phyloP scores from a whole-genome alignment of 1,284 basidiomycete genomes.

The Microbotryomycetes sp. region DNA sequence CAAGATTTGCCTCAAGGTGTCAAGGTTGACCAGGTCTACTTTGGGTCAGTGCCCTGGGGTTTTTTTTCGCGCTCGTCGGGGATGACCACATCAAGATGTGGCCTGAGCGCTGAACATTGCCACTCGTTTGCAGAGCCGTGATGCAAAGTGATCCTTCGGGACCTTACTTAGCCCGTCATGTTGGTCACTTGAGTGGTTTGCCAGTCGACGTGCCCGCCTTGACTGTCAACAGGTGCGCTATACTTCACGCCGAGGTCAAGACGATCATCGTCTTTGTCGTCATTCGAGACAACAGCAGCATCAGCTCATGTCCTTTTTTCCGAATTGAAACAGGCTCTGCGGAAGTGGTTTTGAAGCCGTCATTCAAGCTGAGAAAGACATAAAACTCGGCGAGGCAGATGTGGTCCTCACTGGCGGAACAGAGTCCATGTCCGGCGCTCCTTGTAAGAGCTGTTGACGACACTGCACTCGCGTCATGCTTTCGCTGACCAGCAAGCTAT shows the following conservation, averaged over 20 bases:
- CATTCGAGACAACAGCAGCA: background rate
- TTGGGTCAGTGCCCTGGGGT: constrained; percentile 41
- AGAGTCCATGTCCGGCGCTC: constrained; percentile 94
- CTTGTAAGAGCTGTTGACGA: constrained; percentile 47
- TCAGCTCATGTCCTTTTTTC: background rate
- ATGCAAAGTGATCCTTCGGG: constrained; percentile 57
- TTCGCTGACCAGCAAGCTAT: background rate
- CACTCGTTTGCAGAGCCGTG: constrained; percentile 40
- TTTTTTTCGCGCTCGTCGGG: background rate
- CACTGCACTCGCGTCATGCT: background rate
- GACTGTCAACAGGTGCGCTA: constrained; percentile 48
- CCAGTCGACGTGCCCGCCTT: constrained; percentile 50
- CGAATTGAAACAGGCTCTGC: constrained; percentile 67
- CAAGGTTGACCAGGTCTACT: constrained; percentile 48
- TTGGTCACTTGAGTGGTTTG: constrained; percentile 75
- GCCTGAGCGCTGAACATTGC: background rate
- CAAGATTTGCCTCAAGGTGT: constrained; percentile 46
- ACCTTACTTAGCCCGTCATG: constrained; percentile 91
- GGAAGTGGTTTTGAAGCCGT: constrained; percentile 92
- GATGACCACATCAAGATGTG: background rate
- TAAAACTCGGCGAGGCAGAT: constrained; percentile 75
- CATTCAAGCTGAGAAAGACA: constrained; percentile 85
- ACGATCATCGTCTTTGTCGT: too few species aligned
- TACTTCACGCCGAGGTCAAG: background rate
- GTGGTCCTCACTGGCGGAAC: constrained; percentile 91